phyloP scores from a whole-genome alignment of 345 rosid species.

The Moringa oleifera region DNA sequence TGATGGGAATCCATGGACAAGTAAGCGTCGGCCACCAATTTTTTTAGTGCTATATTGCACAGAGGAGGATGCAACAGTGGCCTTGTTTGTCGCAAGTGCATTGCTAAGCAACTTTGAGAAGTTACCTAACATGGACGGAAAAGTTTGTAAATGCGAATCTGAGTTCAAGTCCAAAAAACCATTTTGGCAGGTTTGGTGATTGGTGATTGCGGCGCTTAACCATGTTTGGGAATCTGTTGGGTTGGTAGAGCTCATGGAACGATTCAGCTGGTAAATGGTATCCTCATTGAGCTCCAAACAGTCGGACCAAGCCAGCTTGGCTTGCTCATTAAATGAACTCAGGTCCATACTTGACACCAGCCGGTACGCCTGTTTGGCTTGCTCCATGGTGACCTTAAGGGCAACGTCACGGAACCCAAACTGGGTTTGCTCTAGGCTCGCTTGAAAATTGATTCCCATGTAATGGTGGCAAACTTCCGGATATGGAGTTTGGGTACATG shows the following conservation, averaged over 20 bases:
- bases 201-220: constrained; percentile 73
- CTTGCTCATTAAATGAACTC: constrained; percentile 31
- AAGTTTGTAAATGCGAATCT: constrained; percentile 29
- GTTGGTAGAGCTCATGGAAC: constrained; percentile 31
- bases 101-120: constrained; percentile 67
- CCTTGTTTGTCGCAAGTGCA: constrained; percentile 60
- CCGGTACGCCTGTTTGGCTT: constrained; percentile 46
- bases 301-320: constrained; percentile 57
- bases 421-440: constrained; percentile 9
- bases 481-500: constrained; percentile 58
- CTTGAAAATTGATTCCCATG: constrained; percentile 6
- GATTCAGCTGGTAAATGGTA: constrained; percentile 43
- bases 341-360: constrained; percentile 37
- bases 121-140: constrained; percentile 33
- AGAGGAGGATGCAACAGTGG: constrained; percentile 10
- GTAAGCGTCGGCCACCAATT: constrained; percentile 37
- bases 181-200: constrained; percentile 62
- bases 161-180: constrained; percentile 64
- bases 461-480: constrained; percentile 46
- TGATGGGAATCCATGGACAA: constrained; percentile 42
- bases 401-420: constrained; percentile 39
- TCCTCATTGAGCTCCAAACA: constrained; percentile 66
- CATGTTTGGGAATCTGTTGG: constrained; percentile 50
- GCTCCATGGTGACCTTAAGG: constrained; percentile 42
- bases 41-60: constrained; percentile 2